Base-by-base conservation (phyloP, 345 rosid genomes). In the Euphorbia tirucalli region DNA sequence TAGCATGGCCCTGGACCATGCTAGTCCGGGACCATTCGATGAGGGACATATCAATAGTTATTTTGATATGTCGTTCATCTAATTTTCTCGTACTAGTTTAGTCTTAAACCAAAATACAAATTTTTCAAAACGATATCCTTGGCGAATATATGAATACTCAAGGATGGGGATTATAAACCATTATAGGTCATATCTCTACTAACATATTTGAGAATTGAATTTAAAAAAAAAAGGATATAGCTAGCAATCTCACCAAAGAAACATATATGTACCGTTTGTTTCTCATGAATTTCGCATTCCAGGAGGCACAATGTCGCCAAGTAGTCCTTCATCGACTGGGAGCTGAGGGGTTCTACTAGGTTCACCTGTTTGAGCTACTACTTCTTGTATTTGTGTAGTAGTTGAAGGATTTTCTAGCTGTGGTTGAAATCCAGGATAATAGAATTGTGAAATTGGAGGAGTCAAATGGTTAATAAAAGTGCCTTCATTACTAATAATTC, bases 231-330 rank as follows among this genome's bases (percentile, higher is more conserved):
- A n/a, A n/a, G n/a, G n/a, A n/a, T n/a, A 7, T 35, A 35, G 3
- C 7, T 35, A 35, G 39, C 39, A 35, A 35, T 3, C 39, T 35
- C 39, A 35, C 39, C 39, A 35, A 52, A 71, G 66, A 1, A 7
- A 46, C 19, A 11, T 15, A 56, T 61, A 55, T 60, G 37, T 80
- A 85, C 85, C 81, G 61, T 4, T 71, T 60, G 57, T 59, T 74
- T 71, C 74, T 85, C 79, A 87, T 83, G 83, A 65, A 75, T 82
- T 83, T 9, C 88, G 90, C 92, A 86, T 91, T 69, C 87, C 89
- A 44, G 87, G 86, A 73, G 92, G 96, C 71, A 91, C 96, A 46
- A 93, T 85, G 72, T 93, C 98, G 22, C 92, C 98, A 46, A 93
- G 97, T 46, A 93, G 71, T 63, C 97, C 98, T 78, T 87, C 89